Evolutionary conservation across 1,284 basidiomycete species (phyloP).

Genomic region (Psilocybe mexicana): DNA sequence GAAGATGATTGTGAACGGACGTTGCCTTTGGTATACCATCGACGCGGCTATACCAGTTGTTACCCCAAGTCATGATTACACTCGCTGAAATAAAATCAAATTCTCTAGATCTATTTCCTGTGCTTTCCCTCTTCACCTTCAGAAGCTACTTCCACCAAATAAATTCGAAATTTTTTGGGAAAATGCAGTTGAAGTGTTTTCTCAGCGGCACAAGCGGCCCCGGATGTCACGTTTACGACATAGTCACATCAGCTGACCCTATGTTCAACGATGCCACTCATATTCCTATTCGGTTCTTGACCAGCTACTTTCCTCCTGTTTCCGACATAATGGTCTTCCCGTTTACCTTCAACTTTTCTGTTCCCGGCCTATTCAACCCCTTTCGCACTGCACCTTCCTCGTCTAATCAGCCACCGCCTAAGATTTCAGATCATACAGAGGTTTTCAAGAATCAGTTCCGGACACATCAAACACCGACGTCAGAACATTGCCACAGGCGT

Average conservation of each 20-base stretch:
- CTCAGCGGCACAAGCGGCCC: no score
- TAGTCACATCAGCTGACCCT: not conserved
- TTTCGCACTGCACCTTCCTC: conserved; percentile 40
- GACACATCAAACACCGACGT: conserved; percentile 20
- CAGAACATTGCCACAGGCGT: conserved; percentile 8
- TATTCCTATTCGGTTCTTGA: not conserved
- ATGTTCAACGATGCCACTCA: not conserved
- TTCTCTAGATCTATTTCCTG: not conserved
- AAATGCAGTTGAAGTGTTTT: no score
- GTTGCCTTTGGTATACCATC: conserved; percentile 44
- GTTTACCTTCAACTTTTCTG: conserved; percentile 64
- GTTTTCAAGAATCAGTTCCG: conserved; percentile 26
- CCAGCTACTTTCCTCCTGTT: not conserved
- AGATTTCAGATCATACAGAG: conserved; percentile 1
- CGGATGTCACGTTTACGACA: not conserved
- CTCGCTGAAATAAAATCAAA: not conserved
- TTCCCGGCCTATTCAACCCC: conserved; percentile 67
- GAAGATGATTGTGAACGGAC: conserved; percentile 28
- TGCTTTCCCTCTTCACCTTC: no score
- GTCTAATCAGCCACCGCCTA: conserved; percentile 6
- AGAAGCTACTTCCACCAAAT: no score
- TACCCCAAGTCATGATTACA: conserved; percentile 1
- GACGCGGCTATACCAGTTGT: conserved; percentile 41
- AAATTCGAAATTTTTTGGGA: no score
- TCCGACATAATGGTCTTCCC: conserved; percentile 42